Conservation (phyloP, 129 eudicot species). For the Smallanthus sonchifolius region DNA sequence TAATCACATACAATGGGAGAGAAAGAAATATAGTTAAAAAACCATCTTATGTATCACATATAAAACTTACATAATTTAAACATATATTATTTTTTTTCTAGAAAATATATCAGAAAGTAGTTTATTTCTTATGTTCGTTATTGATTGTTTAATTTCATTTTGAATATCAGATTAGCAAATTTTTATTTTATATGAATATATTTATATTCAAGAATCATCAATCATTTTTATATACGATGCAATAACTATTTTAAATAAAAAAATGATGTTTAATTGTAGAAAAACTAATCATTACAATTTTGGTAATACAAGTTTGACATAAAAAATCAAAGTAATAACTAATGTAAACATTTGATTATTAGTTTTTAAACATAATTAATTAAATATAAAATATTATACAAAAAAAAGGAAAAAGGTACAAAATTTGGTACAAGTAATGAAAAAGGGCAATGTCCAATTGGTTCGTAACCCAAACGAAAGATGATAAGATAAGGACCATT, state of each 20-base stretch:
- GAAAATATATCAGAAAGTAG: too few species aligned
- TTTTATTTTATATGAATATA: background rate
- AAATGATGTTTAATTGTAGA: background rate
- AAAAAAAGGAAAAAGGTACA: constrained; percentile 3
- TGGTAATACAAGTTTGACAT: background rate
- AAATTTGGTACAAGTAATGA: constrained; percentile 31
- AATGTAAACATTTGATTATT: background rate
- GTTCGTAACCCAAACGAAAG: constrained; percentile 24
- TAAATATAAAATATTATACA: background rate
- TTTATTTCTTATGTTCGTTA: too few species aligned
- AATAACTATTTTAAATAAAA: background rate
- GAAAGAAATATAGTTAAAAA: too few species aligned
- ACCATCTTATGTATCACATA: too few species aligned
- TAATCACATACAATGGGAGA: too few species aligned
- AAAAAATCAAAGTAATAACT: background rate
- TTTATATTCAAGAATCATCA: background rate
- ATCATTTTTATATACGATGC: too few species aligned
- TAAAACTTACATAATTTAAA: too few species aligned
- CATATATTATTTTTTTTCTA: too few species aligned
- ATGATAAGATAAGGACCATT: constrained; percentile 39
- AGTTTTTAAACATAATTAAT: background rate
- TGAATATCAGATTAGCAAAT: background rate
- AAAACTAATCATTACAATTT: background rate
- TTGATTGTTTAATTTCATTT: too few species aligned
- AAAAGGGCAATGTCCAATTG: constrained; percentile 29